Conservation (phyloP, 768 basidiomycete genomes). For the Leccinum longicurvipes region DNA sequence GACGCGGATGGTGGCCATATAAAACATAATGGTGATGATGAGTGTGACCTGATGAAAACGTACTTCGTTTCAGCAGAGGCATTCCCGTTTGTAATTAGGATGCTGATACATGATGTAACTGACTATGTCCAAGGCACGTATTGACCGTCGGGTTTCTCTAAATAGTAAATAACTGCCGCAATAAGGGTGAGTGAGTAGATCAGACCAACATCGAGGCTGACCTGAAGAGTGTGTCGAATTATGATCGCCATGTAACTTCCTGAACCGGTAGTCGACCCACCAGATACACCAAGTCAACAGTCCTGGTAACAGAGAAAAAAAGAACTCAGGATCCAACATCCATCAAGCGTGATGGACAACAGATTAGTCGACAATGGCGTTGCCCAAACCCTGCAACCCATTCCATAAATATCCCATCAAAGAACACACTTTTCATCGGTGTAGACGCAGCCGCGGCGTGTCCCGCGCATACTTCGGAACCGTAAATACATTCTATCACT, state of each 20-base stretch:
- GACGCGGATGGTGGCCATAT: conserved; percentile 41
- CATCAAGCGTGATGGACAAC: background rate
- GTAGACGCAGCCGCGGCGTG: no score
- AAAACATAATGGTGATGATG: conserved; percentile 40
- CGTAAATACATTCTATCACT: background rate
- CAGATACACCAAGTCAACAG: conserved; percentile 31
- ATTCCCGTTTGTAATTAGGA: background rate
- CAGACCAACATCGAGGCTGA: conserved; percentile 35
- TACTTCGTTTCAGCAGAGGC: background rate
- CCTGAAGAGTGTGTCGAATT: conserved; percentile 17
- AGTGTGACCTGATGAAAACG: conserved; percentile 27
- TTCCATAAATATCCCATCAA: conserved; percentile 18
- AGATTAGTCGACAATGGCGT: conserved; percentile 34
- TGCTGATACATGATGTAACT: background rate
- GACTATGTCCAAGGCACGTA: conserved; percentile 37
- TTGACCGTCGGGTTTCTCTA: conserved; percentile 26
- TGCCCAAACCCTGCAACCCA: conserved; percentile 36
- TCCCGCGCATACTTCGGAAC: conserved; percentile 20
- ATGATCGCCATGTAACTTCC: conserved; percentile 7
- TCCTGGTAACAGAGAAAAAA: conserved; percentile 9
- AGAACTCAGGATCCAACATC: background rate
- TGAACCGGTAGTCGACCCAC: conserved; percentile 21
- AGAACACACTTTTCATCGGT: conserved; percentile 28
- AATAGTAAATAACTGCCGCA: conserved; percentile 29
- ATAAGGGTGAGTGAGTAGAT: conserved; percentile 37